Conservation (phyloP, 768 basidiomycete species). For the Russula dissimulans region DNA sequence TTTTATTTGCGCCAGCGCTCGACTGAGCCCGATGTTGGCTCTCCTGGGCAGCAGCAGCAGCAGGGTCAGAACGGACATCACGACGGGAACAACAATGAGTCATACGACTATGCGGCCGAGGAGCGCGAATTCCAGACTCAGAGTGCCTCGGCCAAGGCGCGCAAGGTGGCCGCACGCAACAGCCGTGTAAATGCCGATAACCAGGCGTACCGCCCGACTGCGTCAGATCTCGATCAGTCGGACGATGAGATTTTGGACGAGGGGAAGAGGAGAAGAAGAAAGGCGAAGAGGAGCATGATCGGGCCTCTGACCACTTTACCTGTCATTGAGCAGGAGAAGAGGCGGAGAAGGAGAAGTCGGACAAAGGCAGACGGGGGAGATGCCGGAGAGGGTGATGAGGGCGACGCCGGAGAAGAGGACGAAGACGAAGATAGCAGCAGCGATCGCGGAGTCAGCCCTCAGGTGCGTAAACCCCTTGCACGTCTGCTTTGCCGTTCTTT, state of each 20-base stretch:
- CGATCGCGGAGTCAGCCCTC: conserved; percentile 33
- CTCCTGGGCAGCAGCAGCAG: conserved; percentile 16
- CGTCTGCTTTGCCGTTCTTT: neutral
- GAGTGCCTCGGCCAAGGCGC: conserved; percentile 17
- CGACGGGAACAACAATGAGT: conserved; percentile 28
- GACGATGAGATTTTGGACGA: conserved; percentile 50
- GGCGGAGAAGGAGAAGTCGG: conserved; percentile 35
- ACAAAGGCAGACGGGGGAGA: conserved; percentile 25
- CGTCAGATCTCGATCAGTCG: conserved; percentile 53
- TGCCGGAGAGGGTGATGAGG: neutral
- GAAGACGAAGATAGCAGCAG: conserved; percentile 41
- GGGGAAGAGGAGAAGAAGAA: conserved; percentile 43
- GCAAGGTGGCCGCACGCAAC: conserved; percentile 35
- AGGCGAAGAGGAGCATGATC: conserved; percentile 38
- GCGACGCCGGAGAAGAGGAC: conserved; percentile 30
- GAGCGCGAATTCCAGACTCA: conserved; percentile 48
- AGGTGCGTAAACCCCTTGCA: conserved; percentile 27
- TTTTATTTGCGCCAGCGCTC: conserved; percentile 61
- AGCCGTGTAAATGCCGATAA: conserved; percentile 68
- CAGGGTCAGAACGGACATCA: conserved; percentile 17
- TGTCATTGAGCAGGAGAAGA: conserved; percentile 58
- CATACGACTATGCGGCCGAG: conserved; percentile 71
- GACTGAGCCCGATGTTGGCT: conserved; percentile 38
- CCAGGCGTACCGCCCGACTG: conserved; percentile 67
- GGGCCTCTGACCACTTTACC: conserved; percentile 61